These are phyloP conservation scores for Phytophthora citricola DNA, from an alignment of 352 stramenopile genomes.

Conservation along the genomic window DNA sequence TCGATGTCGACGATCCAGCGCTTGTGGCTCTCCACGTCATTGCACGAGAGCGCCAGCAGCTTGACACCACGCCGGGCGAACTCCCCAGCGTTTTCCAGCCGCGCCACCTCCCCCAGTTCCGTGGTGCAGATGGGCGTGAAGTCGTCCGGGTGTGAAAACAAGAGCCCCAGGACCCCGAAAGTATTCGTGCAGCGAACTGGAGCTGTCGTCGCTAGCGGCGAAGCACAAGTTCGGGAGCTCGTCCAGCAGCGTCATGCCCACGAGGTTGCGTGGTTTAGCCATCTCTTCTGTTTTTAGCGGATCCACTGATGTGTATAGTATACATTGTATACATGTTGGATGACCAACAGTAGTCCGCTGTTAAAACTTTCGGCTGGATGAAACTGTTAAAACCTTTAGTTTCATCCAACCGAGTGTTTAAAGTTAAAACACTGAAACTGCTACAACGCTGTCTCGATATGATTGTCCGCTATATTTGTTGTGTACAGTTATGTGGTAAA, in stretches of 20 bases:
- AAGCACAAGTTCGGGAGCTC: slow-evolving; percentile 67
- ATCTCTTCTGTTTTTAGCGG: neutral
- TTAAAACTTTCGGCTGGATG: too few species aligned
- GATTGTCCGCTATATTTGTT: neutral
- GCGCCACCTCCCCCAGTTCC: slow-evolving; percentile 89
- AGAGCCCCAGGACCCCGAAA: slow-evolving; percentile 64
- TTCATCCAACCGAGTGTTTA: too few species aligned
- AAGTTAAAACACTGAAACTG: too few species aligned
- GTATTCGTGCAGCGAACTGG: slow-evolving; percentile 68
- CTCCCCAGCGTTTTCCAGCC: slow-evolving; percentile 80
- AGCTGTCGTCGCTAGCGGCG: slow-evolving; percentile 57
- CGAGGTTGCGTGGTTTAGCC: slow-evolving; percentile 36
- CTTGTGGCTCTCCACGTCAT: slow-evolving; percentile 74
- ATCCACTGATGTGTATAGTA: too few species aligned
- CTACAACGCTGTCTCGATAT: too few species aligned
- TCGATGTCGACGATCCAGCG: slow-evolving; percentile 90
- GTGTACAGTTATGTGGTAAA: slow-evolving; percentile 7
- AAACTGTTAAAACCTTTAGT: too few species aligned
- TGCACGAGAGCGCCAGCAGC: slow-evolving; percentile 83
- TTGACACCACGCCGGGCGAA: slow-evolving; percentile 84
- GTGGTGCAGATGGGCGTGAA: slow-evolving; percentile 95
- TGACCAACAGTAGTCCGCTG: neutral
- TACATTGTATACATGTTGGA: neutral
- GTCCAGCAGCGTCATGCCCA: slow-evolving; percentile 65
- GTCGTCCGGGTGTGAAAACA: slow-evolving; percentile 92